These are phyloP conservation scores for Cystobasidium sp. DNA, from an alignment of 1,284 basidiomycete species.

Conservation along the genomic window DNA sequence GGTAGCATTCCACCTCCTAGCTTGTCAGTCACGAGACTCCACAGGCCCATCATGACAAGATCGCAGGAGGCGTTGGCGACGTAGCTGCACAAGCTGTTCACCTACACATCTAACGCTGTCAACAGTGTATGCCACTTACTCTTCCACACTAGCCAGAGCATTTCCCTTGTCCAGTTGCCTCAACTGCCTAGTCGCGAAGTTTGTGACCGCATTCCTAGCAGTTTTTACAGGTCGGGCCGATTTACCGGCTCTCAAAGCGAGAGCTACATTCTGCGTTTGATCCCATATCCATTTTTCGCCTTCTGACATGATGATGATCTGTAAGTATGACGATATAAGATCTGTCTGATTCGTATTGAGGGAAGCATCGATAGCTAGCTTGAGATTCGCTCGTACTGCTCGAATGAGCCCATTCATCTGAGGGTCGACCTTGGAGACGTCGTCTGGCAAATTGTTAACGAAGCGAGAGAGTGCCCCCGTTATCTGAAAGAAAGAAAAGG, in stretches of 20 bases:
- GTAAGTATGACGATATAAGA: slow-evolving; percentile 50
- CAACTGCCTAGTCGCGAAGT: slow-evolving; percentile 50
- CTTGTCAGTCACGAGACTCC: slow-evolving; percentile 48
- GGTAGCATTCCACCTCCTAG: slow-evolving; percentile 46
- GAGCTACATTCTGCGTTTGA: slow-evolving; percentile 48
- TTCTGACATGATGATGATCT: slow-evolving; percentile 52
- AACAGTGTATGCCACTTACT: slow-evolving; percentile 43
- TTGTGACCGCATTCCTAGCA: slow-evolving; percentile 45
- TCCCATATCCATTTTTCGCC: slow-evolving; percentile 49
- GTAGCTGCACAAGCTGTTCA: slow-evolving; percentile 21
- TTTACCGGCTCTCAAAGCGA: slow-evolving; percentile 48
- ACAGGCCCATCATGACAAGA: slow-evolving; percentile 49
- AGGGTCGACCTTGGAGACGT: slow-evolving; percentile 40
- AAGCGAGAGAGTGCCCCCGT: slow-evolving; percentile 36
- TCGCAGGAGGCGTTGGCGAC: slow-evolving; percentile 49
- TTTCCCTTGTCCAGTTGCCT: slow-evolving; percentile 43
- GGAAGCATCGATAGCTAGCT: slow-evolving; percentile 50
- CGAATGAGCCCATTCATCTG: slow-evolving; percentile 47
- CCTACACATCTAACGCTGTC: background rate
- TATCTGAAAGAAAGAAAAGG: background rate
- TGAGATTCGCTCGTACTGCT: slow-evolving; percentile 51
- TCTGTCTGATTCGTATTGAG: slow-evolving; percentile 48
- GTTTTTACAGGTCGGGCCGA: slow-evolving; percentile 45
- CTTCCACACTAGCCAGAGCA: slow-evolving; percentile 49
- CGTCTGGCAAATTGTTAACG: slow-evolving; percentile 52